Conservation (phyloP, 2,329 filamentous ascomycete species). For the Diaporthe capsici region DNA sequence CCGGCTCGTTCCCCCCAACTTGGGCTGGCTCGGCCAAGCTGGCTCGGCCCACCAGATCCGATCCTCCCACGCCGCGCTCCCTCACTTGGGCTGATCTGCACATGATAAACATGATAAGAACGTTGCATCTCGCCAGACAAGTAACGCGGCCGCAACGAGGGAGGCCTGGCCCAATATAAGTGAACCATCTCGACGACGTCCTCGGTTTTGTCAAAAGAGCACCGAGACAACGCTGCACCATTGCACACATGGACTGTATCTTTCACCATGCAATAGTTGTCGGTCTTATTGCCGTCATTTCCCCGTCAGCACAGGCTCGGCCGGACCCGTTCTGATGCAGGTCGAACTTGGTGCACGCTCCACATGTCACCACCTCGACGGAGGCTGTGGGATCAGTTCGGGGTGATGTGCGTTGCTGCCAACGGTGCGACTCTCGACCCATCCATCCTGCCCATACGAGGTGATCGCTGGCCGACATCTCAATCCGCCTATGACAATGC, state of each 20-base stretch:
- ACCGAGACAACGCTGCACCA: background rate
- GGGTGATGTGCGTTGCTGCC: background rate
- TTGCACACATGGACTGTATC: background rate
- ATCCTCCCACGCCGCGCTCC: slow-evolving; percentile 8
- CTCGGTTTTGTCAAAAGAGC: slow-evolving; percentile 2
- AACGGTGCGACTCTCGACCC: slow-evolving; percentile 3
- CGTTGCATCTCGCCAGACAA: slow-evolving; percentile 27
- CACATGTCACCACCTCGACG: slow-evolving; percentile 27
- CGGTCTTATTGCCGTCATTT: slow-evolving; percentile 13
- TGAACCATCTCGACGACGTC: background rate
- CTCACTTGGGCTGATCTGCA: background rate
- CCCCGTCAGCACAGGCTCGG: slow-evolving; percentile 17
- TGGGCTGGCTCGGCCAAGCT: slow-evolving; percentile 12
- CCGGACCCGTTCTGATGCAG: slow-evolving; percentile 33
- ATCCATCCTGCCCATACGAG: slow-evolving; percentile 17
- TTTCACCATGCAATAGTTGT: background rate
- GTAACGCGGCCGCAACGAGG: slow-evolving; percentile 9
- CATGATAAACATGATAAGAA: slow-evolving; percentile 24
- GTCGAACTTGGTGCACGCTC: slow-evolving; percentile 7
- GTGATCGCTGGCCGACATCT: slow-evolving; percentile 15
- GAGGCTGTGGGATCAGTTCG: slow-evolving; percentile 4
- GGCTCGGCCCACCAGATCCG: slow-evolving; percentile 29
- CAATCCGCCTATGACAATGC: background rate
- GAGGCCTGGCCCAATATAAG: slow-evolving; percentile 10
- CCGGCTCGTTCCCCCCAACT: slow-evolving; percentile 6